Percentiles rank a stretch among this genome's conserved stretches.
Evolutionary conservation across 1,284 basidiomycete genomes (phyloP).

Genomic region (Wallemia hederae): DNA sequence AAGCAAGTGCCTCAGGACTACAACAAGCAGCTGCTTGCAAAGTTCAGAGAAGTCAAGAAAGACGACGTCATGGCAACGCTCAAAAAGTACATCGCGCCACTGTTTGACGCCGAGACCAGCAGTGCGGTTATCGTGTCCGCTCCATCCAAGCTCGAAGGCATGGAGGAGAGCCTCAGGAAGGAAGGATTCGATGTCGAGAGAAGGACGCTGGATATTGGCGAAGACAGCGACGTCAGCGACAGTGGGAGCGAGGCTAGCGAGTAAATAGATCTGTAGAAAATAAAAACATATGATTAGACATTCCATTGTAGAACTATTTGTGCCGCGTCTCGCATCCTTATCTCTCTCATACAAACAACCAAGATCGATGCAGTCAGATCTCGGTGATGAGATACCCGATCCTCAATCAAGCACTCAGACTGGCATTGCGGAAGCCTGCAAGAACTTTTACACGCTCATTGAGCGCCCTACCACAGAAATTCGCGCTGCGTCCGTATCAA

Average conservation of each 20-base stretch:
- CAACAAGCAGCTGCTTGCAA: slow-evolving; percentile 41
- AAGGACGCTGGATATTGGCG: slow-evolving; percentile 35
- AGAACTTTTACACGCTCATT: neutral
- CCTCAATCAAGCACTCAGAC: neutral
- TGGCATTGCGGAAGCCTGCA: neutral
- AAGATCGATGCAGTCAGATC: neutral
- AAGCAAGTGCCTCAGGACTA: slow-evolving; percentile 45
- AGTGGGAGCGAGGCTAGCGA: slow-evolving; percentile 9
- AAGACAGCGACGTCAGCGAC: slow-evolving; percentile 20
- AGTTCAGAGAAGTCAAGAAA: slow-evolving; percentile 40
- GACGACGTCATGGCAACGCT: slow-evolving; percentile 42
- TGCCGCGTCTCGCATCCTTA: neutral
- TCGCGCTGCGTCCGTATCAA: neutral
- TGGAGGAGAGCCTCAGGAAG: slow-evolving; percentile 30
- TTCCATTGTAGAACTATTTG: no score
- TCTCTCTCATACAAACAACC: neutral
- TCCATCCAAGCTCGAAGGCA: slow-evolving; percentile 45
- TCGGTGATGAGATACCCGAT: neutral
- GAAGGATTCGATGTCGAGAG: slow-evolving; percentile 53
- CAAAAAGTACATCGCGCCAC: slow-evolving; percentile 46
- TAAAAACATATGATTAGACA: no score
- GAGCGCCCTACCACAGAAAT: neutral
- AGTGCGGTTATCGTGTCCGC: slow-evolving; percentile 57
- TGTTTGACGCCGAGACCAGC: slow-evolving; percentile 52
- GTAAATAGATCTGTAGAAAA: no score